These are phyloP conservation scores for Haplosporangium sp. DNA, from an alignment of 371 early-diverging fungal genomes.

Conservation along the genomic window DNA sequence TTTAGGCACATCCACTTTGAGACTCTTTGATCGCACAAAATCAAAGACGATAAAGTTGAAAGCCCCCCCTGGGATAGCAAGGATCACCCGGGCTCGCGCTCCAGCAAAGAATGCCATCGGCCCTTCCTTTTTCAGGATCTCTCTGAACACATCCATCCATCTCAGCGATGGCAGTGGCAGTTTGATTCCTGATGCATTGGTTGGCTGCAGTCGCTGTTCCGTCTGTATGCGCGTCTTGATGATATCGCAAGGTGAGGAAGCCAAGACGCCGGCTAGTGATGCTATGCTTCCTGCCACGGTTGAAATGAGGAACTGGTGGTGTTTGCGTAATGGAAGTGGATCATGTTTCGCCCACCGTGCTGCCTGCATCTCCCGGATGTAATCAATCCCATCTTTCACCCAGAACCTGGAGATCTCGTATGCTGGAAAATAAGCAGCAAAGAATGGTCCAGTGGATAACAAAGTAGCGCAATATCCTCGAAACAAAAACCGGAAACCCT, in stretches of 20 bases:
- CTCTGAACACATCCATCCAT: slow-evolving; percentile 39
- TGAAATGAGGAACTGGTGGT: slow-evolving; percentile 40
- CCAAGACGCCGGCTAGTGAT: slow-evolving; percentile 37
- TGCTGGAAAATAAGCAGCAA: slow-evolving; percentile 48
- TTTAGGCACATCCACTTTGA: slow-evolving; percentile 17
- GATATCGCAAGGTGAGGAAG: slow-evolving; percentile 38
- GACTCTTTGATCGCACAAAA: slow-evolving; percentile 34
- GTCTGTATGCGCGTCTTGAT: slow-evolving; percentile 50
- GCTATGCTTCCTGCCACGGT: slow-evolving; percentile 43
- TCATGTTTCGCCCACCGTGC: slow-evolving; percentile 18
- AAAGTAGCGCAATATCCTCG: slow-evolving; percentile 48
- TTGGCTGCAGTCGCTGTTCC: slow-evolving; percentile 36
- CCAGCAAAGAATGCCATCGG: slow-evolving; percentile 44
- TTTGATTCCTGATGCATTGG: slow-evolving; percentile 40
- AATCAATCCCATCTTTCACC: slow-evolving; percentile 36
- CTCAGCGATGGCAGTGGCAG: slow-evolving; percentile 29
- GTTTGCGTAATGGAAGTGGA: slow-evolving; percentile 24
- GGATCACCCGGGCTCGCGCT: slow-evolving; percentile 32
- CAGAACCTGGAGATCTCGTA: slow-evolving; percentile 34
- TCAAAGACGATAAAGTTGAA: slow-evolving; percentile 54
- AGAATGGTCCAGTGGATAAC: slow-evolving; percentile 39
- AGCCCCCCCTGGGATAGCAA: slow-evolving; percentile 45
- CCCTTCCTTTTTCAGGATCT: slow-evolving; percentile 40
- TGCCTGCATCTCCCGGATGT: slow-evolving; percentile 32
- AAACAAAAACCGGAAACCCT: slow-evolving; percentile 45